Percentiles rank a stretch among this genome's conserved stretches.
These are phyloP conservation scores for Garcia nutans DNA, from an alignment of 345 rosid species.

Conservation along the genomic window DNA sequence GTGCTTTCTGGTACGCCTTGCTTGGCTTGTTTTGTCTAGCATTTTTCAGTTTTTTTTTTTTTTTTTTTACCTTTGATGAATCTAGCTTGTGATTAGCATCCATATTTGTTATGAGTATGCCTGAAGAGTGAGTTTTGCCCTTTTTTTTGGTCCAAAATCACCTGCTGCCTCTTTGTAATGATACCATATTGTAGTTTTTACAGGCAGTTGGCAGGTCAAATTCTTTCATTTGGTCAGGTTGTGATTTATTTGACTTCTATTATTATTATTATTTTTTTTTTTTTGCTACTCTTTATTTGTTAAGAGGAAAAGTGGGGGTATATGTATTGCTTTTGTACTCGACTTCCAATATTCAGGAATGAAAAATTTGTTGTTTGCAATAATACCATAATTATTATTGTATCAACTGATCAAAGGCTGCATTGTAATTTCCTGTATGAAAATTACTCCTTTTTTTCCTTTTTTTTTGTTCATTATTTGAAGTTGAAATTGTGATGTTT, in stretches of 20 bases:
- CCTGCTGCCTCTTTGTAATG: conserved; percentile 27
- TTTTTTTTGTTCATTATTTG: too few relatives aligned
- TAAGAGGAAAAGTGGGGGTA: conserved; percentile 22
- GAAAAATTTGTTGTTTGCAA: conserved; percentile 22
- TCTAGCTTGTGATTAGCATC: conserved; percentile 24
- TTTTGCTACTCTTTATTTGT: conserved; percentile 11
- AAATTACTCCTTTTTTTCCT: too few relatives aligned
- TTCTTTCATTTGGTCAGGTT: conserved; percentile 35
- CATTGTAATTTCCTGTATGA: too few relatives aligned
- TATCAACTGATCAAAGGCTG: too few relatives aligned
- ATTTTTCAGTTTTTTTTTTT: background rate
- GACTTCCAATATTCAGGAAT: conserved; percentile 15
- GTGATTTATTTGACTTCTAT: conserved; percentile 25
- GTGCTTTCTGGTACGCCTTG: conserved; percentile 17
- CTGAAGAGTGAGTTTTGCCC: conserved; percentile 36
- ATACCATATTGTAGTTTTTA: conserved; percentile 33
- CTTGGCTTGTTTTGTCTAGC: conserved; percentile 29
- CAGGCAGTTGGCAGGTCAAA: conserved; percentile 27
- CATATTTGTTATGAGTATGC: conserved; percentile 35
- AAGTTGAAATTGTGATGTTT: too few relatives aligned
- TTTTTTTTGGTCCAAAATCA: background rate
- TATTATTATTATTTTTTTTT: background rate
- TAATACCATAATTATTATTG: background rate
- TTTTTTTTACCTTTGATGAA: conserved; percentile 6
- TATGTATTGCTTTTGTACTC: conserved; percentile 27